A percentile compares a stretch with the other conserved stretches of the same genome.
Conservation (phyloP, 192 early-diverging fungal genomes). For the Rhizophagus sp. region DNA sequence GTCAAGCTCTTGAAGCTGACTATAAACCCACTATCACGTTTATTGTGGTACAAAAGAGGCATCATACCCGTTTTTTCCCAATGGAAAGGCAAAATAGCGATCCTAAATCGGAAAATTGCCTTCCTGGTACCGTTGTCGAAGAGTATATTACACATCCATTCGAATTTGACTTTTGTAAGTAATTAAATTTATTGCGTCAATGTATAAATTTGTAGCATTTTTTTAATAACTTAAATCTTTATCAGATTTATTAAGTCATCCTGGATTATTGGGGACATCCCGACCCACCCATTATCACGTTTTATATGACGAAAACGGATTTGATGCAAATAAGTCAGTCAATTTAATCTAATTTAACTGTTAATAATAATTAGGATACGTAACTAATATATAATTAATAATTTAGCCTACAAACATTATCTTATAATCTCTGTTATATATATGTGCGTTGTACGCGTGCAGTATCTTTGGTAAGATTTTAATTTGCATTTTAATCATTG, state of each 20-base stretch:
- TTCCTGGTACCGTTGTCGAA: background rate
- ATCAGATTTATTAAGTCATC: conserved; percentile 77
- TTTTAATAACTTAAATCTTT: background rate
- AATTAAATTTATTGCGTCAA: background rate
- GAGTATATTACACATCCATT: background rate
- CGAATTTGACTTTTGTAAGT: conserved; percentile 34
- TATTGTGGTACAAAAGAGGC: background rate
- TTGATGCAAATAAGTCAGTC: conserved; percentile 59
- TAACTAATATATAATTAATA: background rate
- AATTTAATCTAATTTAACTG: background rate
- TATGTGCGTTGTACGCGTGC: conserved; percentile 87
- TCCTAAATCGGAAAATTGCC: background rate
- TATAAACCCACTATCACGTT: background rate
- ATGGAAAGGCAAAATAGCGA: conserved; percentile 56
- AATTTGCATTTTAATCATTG: background rate
- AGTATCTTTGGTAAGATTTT: conserved; percentile 65
- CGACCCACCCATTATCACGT: conserved; percentile 95
- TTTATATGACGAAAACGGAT: conserved; percentile 82
- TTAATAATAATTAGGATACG: too few relatives aligned
- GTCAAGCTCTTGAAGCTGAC: background rate
- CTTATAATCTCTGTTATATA: conserved; percentile 89
- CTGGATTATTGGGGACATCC: conserved; percentile 90
- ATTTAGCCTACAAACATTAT: conserved; percentile 73
- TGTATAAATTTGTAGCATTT: background rate
- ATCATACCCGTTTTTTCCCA: background rate